Base-by-base conservation (phyloP, 1,284 basidiomycete species). In the Microbotryum scabiosae region DNA sequence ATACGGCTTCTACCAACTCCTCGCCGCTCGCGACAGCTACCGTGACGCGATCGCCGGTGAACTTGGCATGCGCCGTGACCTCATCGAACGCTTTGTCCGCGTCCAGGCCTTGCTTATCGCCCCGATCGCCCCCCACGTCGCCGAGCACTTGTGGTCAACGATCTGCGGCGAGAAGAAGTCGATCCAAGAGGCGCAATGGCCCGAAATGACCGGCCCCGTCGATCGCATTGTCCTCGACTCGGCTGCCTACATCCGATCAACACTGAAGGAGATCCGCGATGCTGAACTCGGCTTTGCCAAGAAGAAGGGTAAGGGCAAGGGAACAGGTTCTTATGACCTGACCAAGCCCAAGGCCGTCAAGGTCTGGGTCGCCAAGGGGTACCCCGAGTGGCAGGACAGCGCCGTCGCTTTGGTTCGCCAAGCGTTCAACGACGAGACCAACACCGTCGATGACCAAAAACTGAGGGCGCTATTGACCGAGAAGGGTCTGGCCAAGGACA, bases 1-100 rank as follows among this genome's bases (percentile, higher is more conserved):
- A 78, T 85, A 82, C 65, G 94, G 93, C 56, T 96, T 97, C 79
- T 99, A 94, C 80, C 92, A 97, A 74, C 83, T 96, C 68, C 91
- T 97, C 75, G 86, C 83, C 49, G 82, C 86, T 2, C 86, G 96
- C 55, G 94, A 98, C 75, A 91, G 92, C 85, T 99, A 99, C 77
- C 88, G 93, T 62, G 88, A 94, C 73, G 89, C 96, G 57, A 81
- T 84, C 16, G 85, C 90, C 56, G 75, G 77, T 56, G 81, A 77
- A 53, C 69, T 87, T 58, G 90, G 91, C 36, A 96, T 97, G 92
- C 94, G 98, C 75, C 79, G 75, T 57, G 86, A 93, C 64, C 78
- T 84, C 57, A 76, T 83, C 56, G 76, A 82, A 66, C 82, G 85
- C 77, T 98, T 89, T 88, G 86, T 98, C 73, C 83, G 85, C 52